These are phyloP conservation scores for Cerioporus squamosus DNA, from an alignment of 1,284 basidiomycete species.

Conservation along the genomic window DNA sequence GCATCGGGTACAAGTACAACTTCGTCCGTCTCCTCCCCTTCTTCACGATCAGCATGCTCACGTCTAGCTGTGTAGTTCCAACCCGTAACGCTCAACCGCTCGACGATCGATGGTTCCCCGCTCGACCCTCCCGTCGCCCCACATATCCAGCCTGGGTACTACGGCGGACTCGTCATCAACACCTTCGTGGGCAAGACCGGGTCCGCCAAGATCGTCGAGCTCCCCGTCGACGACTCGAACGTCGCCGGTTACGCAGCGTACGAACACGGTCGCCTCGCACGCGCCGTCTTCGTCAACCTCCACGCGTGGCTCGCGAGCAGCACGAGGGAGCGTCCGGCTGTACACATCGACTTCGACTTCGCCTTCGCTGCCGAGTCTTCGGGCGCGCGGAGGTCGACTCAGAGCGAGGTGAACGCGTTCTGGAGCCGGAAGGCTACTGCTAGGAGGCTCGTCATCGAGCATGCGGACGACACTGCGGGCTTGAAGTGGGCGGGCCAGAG, in stretches of 20 bases:
- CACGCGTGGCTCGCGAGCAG: slow-evolving; percentile 50
- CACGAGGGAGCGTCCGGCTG: slow-evolving; percentile 39
- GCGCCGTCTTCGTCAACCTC: slow-evolving; percentile 63
- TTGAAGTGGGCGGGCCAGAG: slow-evolving; percentile 68
- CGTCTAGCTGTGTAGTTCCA: slow-evolving; percentile 46
- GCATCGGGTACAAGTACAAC: slow-evolving; percentile 49
- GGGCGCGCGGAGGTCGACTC: too few species aligned
- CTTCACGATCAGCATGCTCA: neutral
- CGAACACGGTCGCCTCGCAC: slow-evolving; percentile 47
- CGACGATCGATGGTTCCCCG: slow-evolving; percentile 52
- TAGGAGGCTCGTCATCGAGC: slow-evolving; percentile 37
- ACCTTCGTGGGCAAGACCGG: slow-evolving; percentile 47
- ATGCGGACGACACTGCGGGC: slow-evolving; percentile 59
- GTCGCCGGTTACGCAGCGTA: slow-evolving; percentile 69
- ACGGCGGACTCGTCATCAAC: slow-evolving; percentile 56
- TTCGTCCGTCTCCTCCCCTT: slow-evolving; percentile 34
- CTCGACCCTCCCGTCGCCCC: slow-evolving; percentile 52
- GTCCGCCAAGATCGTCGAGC: slow-evolving; percentile 52
- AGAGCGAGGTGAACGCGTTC: slow-evolving; percentile 34
- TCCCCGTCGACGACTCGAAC: slow-evolving; percentile 51
- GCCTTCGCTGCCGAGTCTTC: slow-evolving; percentile 20
- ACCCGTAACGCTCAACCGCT: slow-evolving; percentile 55
- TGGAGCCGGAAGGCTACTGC: slow-evolving; percentile 25
- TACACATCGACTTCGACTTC: slow-evolving; percentile 50
- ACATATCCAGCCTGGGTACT: slow-evolving; percentile 65